Base-by-base conservation (phyloP, 768 basidiomycete species). In the Mycena amicta region DNA sequence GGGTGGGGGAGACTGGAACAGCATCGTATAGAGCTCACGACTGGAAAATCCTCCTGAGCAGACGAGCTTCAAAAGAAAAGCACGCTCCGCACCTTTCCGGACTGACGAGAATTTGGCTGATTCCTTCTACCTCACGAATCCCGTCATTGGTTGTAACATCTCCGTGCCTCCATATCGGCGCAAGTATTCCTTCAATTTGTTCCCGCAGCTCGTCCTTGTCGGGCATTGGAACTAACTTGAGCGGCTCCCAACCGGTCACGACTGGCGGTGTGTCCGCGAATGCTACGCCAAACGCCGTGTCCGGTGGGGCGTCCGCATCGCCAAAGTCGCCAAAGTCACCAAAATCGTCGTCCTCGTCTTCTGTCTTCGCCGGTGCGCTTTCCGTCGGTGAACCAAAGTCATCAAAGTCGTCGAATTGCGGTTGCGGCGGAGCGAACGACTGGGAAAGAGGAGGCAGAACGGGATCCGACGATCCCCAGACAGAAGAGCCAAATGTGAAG, bases 321-420 rank as follows among this genome's bases (percentile, higher is more conserved):
- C 86, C 91, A 71, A 93, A 93, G 67, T 94, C 93, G 18, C 88
- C 92, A 72, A 93, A 93, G 64, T 93, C 92, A 50, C 86, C 90
- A 72, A 92, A 92, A 57, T 92, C 90, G 64, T 92, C 93, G 46
- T 90, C 88, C 15, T 76, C 81, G n/a, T 72, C 77, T 16, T 80
- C 78, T 52, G 66, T 66, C 27, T 78, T 75, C 2, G 73, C 73
- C 30, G 83, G 82, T 61, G 68, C 68, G 46, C 77, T 67, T 5
- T 71, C 75, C n/a, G n/a, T n/a, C n/a, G n/a, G n/a, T n/a, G n/a
- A n/a, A 40, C 81, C 83, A 70, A 89, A 88, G 56, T 85, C 85
- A 57, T 87, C 82, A 66, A 86, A 86, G 53, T 85, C 84, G 55
- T 87, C 82, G 64, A 82, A 76, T 33, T 72, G 71, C 50, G 71